Evolutionary conservation across 1,284 basidiomycete species (phyloP), one percentile per base, ranked within the genome.

Genomic region (Melampsora occidentalis): DNA sequence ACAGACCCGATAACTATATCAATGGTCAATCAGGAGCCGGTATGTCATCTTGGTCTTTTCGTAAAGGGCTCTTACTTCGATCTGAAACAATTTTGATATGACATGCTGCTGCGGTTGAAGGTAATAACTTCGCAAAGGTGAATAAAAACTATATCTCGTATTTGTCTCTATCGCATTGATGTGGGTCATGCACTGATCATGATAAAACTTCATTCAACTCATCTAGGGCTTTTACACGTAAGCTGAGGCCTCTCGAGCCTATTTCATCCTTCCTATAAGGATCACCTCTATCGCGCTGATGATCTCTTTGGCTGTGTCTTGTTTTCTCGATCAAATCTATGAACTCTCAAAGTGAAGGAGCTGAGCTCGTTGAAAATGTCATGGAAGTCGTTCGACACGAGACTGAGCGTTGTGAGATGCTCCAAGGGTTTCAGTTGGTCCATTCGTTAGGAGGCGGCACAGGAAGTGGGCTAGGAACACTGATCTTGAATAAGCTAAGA

Each of bases 401-500:
- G 80, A 81, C 82, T 33, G 83, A 83, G 77, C 79, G 80, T 77
- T 80, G 81, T 64, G 83, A 83, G 77, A 81, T 82, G 80, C 81
- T 83, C 64, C 83, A 83, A 78, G 83, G 83, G 53, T 83, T 83
- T 81, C 82, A 83, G 79, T 79, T 83, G 61, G 79, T 81, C 62
- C 83, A 83, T 79, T 83, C 82, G 59, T 79, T 83, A 71, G 83
- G 83, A 78, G 83, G 83, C 79, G 83, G 83, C 77, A 83, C 83
- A 48, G 83, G 83, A 75, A 81, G 82, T 71, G 83, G 83, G 67
- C 80, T 83, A 77, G 83, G 83, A 70, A 83, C 82, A 12, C 79
- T 81, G 48, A 79, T 83, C 73, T 79, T 83, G 77, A 81, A 81
- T 79, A 83, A 83, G 80, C 79, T 83, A 75, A 81, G 82, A 64